Base-by-base conservation (phyloP, 345 rosid genomes). In the Barbarea vulgaris region DNA sequence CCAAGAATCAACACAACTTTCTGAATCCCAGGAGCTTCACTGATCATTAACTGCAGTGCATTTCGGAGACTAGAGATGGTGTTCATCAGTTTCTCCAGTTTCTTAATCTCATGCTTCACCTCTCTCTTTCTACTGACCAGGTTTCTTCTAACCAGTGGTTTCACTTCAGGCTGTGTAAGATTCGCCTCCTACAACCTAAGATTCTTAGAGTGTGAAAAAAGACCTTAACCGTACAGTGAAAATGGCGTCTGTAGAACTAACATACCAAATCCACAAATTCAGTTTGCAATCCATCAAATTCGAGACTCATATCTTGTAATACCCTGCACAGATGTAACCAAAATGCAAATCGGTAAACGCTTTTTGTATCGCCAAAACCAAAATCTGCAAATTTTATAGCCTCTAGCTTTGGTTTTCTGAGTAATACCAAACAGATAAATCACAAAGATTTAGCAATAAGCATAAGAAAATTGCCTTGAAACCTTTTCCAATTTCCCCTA, bases 221-320 rank as follows among this genome's bases (percentile, higher is more conserved):
- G 68, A 4, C 37, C 1, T 44, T 69, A 75, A 69, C 1, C 10
- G 17, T 37, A 57, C 0, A 61, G 52, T 10, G 55, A 30, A 70
- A 79, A 67, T 66, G 41, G 58, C 57, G 39, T 55, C 18, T 25
- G 55, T 27, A 33, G 34, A 77, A 71, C 41, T 58, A 76, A 70
- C 90, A 54, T 88, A 94, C 98, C 92, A 89, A 81, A 47, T 92
- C 93, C 52, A 63, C 64, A 42, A 56, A 79, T 70, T 90, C 91
- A 15, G 67, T 61, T 22, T 69, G 85, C 67, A 89, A 60, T 33
- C 72, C 61, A 37, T 86, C 91, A 37, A 84, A 92, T 34, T 90
- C 97, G 39, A 84, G 77, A 65, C 73, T 79, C 31, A 90, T 78
- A 33, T 95, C 99, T 86, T 87, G 93, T 84, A 90, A 81, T 77